A percentile compares a stretch with the other conserved stretches of the same genome.
Conservation (phyloP, 139 green algal species). For the Chloropicon primus region DNA sequence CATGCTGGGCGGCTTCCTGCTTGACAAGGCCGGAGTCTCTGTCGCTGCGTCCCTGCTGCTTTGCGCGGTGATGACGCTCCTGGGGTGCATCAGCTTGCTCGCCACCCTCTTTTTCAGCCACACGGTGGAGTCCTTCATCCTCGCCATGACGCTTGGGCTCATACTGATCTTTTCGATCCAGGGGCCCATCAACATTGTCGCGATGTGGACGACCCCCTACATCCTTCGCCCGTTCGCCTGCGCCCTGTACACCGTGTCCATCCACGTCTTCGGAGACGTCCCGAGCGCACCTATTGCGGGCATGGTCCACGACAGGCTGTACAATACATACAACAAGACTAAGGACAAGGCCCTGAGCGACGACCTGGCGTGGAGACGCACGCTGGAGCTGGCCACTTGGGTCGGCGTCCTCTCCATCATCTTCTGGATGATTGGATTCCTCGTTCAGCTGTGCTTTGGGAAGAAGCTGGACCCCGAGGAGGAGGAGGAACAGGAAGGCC, state of each 20-base stretch:
- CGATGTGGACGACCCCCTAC: conserved; percentile 74
- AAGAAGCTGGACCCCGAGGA: not conserved
- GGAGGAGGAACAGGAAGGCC: not conserved
- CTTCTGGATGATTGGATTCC: not conserved
- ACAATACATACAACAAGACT: conserved; percentile 6
- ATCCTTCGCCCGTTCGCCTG: conserved; percentile 54
- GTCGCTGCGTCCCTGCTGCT: conserved; percentile 44
- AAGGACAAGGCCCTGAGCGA: not conserved
- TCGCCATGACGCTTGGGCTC: conserved; percentile 37
- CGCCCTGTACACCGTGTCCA: conserved; percentile 58
- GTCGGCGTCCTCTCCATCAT: not conserved
- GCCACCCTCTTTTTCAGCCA: conserved; percentile 33
- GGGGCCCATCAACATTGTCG: conserved; percentile 60
- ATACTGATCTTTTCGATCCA: conserved; percentile 16
- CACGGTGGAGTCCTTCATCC: conserved; percentile 39
- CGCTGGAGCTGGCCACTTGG: not conserved
- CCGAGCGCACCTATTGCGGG: conserved; percentile 75
- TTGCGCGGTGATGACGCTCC: conserved; percentile 27
- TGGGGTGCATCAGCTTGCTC: conserved; percentile 38
- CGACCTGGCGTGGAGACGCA: not conserved
- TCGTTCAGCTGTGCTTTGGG: not conserved
- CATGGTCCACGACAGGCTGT: conserved; percentile 40
- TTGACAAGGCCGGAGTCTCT: conserved; percentile 60
- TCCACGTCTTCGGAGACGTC: conserved; percentile 89
- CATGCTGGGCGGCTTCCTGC: conserved; percentile 49